Evolutionary conservation across 2,329 filamentous ascomycete genomes (phyloP).

Genomic region (Colletotrichum sp.): DNA sequence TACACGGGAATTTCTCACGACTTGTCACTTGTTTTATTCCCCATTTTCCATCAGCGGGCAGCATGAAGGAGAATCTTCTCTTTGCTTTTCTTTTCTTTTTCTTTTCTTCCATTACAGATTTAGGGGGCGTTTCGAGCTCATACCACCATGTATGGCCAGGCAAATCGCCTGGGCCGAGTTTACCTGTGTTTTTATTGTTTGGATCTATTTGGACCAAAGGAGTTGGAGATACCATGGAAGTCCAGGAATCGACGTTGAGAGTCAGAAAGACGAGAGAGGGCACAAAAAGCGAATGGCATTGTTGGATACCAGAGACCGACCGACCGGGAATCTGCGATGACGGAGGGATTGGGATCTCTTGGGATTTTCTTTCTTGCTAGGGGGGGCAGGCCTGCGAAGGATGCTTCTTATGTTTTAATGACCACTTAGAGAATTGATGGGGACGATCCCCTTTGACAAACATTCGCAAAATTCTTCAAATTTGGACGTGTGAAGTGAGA

Average conservation of each 20-base stretch:
- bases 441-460: background rate
- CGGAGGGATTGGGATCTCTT: background rate
- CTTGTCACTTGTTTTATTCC: constrained; percentile 18
- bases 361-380: background rate
- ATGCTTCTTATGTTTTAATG: background rate
- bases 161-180: background rate
- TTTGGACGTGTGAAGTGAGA: background rate
- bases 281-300: background rate
- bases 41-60: constrained; percentile 14
- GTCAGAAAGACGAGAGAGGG: background rate
- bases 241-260: background rate
- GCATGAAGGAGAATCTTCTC: constrained; percentile 5
- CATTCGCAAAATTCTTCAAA: background rate
- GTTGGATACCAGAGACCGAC: background rate
- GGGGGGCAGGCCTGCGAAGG: background rate
- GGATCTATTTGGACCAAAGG: background rate
- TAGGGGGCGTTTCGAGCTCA: background rate
- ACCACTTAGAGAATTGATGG: background rate
- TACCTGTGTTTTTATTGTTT: background rate
- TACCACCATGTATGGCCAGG: constrained; percentile 1
- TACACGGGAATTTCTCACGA: constrained; percentile 8
- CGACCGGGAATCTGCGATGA: background rate
- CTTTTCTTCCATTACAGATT: background rate
- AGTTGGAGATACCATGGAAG: constrained; percentile 21
- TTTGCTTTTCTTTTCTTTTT: constrained; percentile 4